Evolutionary conservation across 2,329 filamentous ascomycete genomes (phyloP).

Genomic region (Penicillium hordei): DNA sequence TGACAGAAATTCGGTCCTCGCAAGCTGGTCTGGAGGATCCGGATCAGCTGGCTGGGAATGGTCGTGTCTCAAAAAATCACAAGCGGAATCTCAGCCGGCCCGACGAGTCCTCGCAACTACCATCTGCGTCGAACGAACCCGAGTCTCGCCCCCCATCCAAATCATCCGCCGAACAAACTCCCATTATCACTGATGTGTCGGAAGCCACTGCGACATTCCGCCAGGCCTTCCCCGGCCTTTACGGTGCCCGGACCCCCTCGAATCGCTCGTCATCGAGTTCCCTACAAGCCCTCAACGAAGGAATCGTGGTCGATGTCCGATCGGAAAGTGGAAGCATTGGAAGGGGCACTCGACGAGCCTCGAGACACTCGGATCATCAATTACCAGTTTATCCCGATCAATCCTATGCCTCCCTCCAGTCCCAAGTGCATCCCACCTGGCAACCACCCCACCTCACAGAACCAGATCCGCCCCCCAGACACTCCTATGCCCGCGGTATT

Average conservation of each 20-base stretch:
- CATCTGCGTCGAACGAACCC: conserved; percentile 18
- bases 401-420: conserved; percentile 49
- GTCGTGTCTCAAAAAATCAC: conserved; percentile 23
- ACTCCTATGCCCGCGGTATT: conserved; percentile 29
- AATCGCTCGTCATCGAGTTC: conserved; percentile 46
- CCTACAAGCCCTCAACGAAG: conserved; percentile 43
- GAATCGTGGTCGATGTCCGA: conserved; percentile 38
- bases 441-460: conserved; percentile 41
- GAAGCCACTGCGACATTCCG: conserved; percentile 35
- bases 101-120: conserved; percentile 24
- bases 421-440: conserved; percentile 43
- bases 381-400: conserved; percentile 51
- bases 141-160: conserved; percentile 26
- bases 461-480: conserved; percentile 24
- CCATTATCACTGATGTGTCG: conserved; percentile 27
- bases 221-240: conserved; percentile 35
- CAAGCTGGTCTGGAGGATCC: conserved; percentile 34
- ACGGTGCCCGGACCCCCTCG: conserved; percentile 40
- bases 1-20: conserved; percentile 34
- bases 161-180: conserved; percentile 29
- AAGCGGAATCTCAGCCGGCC: conserved; percentile 22
- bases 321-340: conserved; percentile 31
- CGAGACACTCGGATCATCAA: conserved; percentile 36
- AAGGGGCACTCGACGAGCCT: conserved; percentile 29
- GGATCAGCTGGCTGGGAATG: conserved; percentile 27